Base-by-base conservation (phyloP, 306 rosid species). In the Hippophae gyantsensis region DNA sequence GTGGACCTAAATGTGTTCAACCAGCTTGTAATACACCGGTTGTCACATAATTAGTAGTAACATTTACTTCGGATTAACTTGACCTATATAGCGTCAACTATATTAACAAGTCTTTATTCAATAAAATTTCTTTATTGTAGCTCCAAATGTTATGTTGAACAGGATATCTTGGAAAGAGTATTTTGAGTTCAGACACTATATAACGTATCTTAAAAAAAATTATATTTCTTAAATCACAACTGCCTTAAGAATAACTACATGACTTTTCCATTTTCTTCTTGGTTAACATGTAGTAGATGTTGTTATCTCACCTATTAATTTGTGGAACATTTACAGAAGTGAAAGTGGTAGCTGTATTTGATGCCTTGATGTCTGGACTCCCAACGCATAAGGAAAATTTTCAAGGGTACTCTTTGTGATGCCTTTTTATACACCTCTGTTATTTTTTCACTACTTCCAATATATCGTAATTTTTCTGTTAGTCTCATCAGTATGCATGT, bases 281-380 rank as follows among this genome's bases (percentile, higher is more conserved):
- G 13, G 48, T 44, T 52, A 26, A 14, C 54, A 61, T 51, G 10
- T 46, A 18, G 10, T 46, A 18, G 3, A 10, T 51, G 13, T 25
- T 61, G 45, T 14, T 62, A 7, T 26, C 50, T 64, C 56, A 61
- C 27, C 54, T 48, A 61, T 63, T 57, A 42, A 25, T 60, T 69
- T 41, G 7, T 71, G 58, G 23, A 59, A 67, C 67, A 55, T 84
- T 6, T 64, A 40, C 86, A 84, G 98, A 92, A 79, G 83, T 92
- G 67, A 85, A 92, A 72, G 87, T 92, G 58, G 96, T 87, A 57
- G 84, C 70, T 66, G 98, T 87, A 44, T 87, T 90, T 74, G 98
- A 87, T 79, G 96, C 98, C 50, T 72, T 85, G 89, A 82, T 81
- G 86, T 90, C 97, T 62, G 96, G 96, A 70, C 82, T 85, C 72